phyloP scores from a whole-genome alignment of 148 eudicot species.

The Chenopodium berlandieri region DNA sequence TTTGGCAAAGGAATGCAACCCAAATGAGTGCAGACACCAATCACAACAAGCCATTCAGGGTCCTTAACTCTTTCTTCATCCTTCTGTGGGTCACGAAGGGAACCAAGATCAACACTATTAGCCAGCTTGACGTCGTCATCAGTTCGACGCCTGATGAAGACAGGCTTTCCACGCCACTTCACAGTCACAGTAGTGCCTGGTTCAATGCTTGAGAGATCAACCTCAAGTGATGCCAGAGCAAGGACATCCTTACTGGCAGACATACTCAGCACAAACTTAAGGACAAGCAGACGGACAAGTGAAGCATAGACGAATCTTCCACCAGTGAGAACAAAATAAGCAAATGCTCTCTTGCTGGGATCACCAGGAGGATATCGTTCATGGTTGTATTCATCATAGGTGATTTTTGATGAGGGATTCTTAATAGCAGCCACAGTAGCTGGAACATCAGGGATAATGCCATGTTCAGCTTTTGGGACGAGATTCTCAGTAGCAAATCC shows the following conservation, averaged over 20 bases:
- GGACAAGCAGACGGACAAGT: constrained; percentile 58
- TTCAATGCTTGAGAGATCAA: constrained; percentile 66
- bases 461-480: constrained; percentile 34
- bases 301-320: constrained; percentile 75
- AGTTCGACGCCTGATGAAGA: constrained; percentile 63
- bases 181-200: constrained; percentile 73
- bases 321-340: constrained; percentile 66
- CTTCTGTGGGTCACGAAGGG: constrained; percentile 67
- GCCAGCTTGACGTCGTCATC: constrained; percentile 61
- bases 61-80: constrained; percentile 66
- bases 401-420: constrained; percentile 60
- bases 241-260: constrained; percentile 77
- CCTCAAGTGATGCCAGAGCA: constrained; percentile 70
- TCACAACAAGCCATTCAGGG: constrained; percentile 76
- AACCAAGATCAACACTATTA: constrained; percentile 48
- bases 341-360: constrained; percentile 70
- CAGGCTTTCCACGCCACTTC: constrained; percentile 92
- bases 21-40: constrained; percentile 76
- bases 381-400: constrained; percentile 58
- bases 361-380: constrained; percentile 75
- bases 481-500: constrained; percentile 52
- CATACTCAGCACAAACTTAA: constrained; percentile 78
- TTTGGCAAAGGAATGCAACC: constrained; percentile 79
- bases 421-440: constrained; percentile 65
- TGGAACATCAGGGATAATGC: constrained; percentile 38